phyloP scores from a whole-genome alignment of 2,329 filamentous ascomycete genomes.

The Cladophialophora bantiana region DNA sequence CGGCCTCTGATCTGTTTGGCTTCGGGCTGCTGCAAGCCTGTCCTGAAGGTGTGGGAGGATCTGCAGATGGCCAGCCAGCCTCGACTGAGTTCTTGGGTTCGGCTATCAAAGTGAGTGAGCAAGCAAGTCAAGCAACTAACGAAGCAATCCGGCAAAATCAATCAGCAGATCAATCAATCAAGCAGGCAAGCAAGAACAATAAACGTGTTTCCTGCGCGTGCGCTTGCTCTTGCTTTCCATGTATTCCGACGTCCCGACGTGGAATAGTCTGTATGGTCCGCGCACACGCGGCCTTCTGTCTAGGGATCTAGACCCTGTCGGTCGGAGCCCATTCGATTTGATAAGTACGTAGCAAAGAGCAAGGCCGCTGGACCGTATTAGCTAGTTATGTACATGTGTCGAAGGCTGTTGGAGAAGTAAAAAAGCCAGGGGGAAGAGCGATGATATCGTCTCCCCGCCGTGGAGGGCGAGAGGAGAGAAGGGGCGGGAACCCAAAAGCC shows the following conservation, averaged over 20 bases:
- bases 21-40: conserved; percentile 2
- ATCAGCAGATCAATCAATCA: neutral
- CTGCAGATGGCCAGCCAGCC: conserved; percentile 22
- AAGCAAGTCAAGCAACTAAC: too few relatives aligned
- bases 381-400: neutral
- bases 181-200: neutral
- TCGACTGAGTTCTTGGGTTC: conserved; percentile 14
- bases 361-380: neutral
- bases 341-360: neutral
- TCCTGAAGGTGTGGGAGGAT: conserved; percentile 5
- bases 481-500: neutral
- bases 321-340: neutral
- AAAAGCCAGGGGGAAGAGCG: too few relatives aligned
- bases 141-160: too few relatives aligned
- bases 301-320: conserved; percentile 5
- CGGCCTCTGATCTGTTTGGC: conserved; percentile 11
- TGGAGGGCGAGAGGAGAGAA: too few relatives aligned
- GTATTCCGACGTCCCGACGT: conserved; percentile 10
- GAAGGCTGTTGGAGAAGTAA: neutral
- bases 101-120: conserved; percentile 10
- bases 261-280: neutral
- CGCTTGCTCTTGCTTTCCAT: neutral
- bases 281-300: neutral
- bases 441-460: too few relatives aligned
- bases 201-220: neutral